These are phyloP conservation scores for Bocquillonia castaneifolia DNA, from an alignment of 441 rosid genomes.

Conservation along the genomic window DNA sequence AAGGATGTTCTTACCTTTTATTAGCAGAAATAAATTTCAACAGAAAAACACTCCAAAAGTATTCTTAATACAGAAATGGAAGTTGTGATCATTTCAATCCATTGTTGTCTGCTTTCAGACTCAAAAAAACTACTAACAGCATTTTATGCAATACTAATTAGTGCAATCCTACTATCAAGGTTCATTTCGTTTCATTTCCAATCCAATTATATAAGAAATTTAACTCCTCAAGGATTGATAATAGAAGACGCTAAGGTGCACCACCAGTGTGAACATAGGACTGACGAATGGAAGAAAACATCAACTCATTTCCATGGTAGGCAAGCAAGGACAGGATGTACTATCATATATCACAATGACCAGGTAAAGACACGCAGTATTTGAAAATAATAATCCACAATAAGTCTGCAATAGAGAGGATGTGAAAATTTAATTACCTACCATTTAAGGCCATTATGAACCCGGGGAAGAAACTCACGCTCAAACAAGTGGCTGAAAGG, in stretches of 20 bases:
- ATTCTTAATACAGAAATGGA: not conserved
- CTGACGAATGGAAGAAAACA: not conserved
- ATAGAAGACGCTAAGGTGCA: not conserved
- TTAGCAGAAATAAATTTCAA: not conserved
- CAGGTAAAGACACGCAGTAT: too few species aligned
- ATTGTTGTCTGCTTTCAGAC: not conserved
- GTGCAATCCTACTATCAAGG: too few species aligned
- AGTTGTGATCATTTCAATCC: not conserved
- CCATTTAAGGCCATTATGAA: slow-evolving; percentile 42
- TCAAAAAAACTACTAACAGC: too few species aligned
- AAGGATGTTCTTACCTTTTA: too few species aligned
- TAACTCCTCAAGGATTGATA: not conserved
- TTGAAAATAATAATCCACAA: not conserved
- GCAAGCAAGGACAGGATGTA: not conserved
- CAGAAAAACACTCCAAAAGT: not conserved
- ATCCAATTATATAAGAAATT: too few species aligned
- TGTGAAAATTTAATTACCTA: slow-evolving; percentile 25
- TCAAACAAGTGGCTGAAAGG: slow-evolving; percentile 77
- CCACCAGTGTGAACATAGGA: too few species aligned
- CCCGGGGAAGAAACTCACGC: slow-evolving; percentile 49
- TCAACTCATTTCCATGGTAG: not conserved
- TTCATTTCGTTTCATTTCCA: too few species aligned
- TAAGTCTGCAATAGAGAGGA: not conserved
- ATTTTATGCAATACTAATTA: too few species aligned
- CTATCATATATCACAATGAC: too few species aligned